Percentiles rank a stretch among this genome's conserved stretches.
phyloP scores from a whole-genome alignment of 1,139 yeast species.

The Geotrichum aggregatum region DNA sequence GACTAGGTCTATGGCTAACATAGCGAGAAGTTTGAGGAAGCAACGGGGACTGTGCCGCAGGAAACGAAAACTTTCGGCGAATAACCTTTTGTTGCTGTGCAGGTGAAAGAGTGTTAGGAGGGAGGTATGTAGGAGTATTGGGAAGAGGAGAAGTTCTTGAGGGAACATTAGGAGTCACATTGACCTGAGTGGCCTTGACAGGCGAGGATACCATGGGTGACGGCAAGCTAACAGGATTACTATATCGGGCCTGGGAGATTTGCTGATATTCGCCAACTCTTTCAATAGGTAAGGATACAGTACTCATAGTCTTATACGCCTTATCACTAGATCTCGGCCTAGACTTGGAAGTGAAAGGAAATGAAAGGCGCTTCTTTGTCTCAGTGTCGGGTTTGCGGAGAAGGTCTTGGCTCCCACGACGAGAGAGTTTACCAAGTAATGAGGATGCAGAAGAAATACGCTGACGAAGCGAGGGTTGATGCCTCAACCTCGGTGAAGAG shows the following conservation, averaged over 20 bases:
- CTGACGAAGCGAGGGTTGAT: slow-evolving; percentile 2
- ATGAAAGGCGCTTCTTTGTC: slow-evolving; percentile 13
- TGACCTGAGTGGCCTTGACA: neutral
- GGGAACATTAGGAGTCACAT: neutral
- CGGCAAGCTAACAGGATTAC: neutral
- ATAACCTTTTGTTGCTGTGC: neutral
- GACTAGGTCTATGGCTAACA: neutral
- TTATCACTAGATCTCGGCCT: neutral
- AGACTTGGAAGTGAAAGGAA: slow-evolving; percentile 3
- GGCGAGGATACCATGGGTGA: neutral
- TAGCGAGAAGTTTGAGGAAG: neutral
- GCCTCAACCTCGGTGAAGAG: neutral
- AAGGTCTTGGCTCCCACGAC: slow-evolving; percentile 1
- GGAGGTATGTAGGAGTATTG: neutral
- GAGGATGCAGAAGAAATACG: slow-evolving; percentile 16
- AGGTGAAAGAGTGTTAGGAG: neutral
- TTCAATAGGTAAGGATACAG: slow-evolving; percentile 9
- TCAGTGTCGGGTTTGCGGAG: neutral
- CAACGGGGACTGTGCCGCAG: neutral
- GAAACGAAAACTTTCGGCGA: slow-evolving; percentile 2
- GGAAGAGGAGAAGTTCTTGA: neutral
- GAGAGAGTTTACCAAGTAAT: slow-evolving; percentile 1
- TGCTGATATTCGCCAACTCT: slow-evolving; percentile 2
- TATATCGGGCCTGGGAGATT: slow-evolving; percentile 1
- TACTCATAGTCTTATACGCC: neutral